Evolutionary conservation across 805 yeast species (phyloP), one percentile per base, ranked within the genome.

Genomic region (Suhomyces faveliae): DNA sequence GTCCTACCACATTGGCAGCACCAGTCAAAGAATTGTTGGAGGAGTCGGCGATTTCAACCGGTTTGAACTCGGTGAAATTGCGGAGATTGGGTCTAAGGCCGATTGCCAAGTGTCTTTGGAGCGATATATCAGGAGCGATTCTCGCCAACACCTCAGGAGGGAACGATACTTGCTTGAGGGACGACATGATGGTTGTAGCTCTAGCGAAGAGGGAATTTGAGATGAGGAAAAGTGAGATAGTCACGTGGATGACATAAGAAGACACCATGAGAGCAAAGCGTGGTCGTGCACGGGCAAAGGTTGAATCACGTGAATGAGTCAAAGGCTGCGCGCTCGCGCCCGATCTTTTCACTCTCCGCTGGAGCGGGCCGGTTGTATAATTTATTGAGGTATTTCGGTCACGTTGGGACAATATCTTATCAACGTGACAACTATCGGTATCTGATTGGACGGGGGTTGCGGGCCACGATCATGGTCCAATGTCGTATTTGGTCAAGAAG

Each of bases 71-170:
- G 55, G 79, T 79, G 58, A 84, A 81, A 27, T 76, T 74, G 40
- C 97, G 78, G 43, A 84, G 67, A 41, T 83, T 80, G 8, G 97
- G 96, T 52, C 97, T 82, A 19, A 85, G 60, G 0, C 94, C 92
- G 15, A 81, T 70, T 15, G 85, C 77, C 12, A 91, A 63, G 63
- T 89, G 96, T 59, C 95, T 78, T 61, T 87, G 86, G 39, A 91
- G 72, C 4, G 92, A 86, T 11, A 87, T 62, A 48, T 89, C 96
- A 1, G 97, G 97, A 1, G 95, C 89, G 30, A 91, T 79, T 45
- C 94, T 72, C 1, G 94, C 90, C 38, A 91, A 71, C 9, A 89
- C 89, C 21, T 84, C 86, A 0, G 96, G 92, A 1, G 94, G 84
- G 62, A 90, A 89, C 4, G 80, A 49, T 35, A 53, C 45, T 44